phyloP scores from a whole-genome alignment of 1,139 yeast genomes.

The Protomyces inouyei region DNA sequence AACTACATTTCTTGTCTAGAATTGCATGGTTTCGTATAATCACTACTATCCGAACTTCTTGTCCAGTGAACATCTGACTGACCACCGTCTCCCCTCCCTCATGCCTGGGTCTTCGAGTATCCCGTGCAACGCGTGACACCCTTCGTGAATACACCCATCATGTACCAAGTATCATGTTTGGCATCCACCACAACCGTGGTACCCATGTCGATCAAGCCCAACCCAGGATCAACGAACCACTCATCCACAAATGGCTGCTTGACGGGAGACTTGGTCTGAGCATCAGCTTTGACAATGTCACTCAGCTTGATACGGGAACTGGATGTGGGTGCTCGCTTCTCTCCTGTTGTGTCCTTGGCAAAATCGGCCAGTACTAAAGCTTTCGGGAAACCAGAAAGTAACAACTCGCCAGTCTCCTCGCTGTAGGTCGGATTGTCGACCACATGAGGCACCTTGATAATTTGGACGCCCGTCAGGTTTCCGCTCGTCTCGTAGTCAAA shows the following conservation, averaged over 20 bases:
- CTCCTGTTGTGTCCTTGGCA: conserved; percentile 10
- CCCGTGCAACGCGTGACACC: conserved; percentile 20
- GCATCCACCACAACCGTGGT: conserved; percentile 22
- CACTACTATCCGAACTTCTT: too few relatives aligned
- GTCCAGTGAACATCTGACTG: too few relatives aligned
- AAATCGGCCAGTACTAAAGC: conserved; percentile 5
- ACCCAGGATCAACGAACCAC: conserved; percentile 14
- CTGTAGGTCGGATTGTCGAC: conserved; percentile 17
- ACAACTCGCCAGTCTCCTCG: conserved; percentile 15
- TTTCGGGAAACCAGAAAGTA: conserved; percentile 14
- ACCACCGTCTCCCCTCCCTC: too few relatives aligned
- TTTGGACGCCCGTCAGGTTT: conserved; percentile 7
- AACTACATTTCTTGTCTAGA: too few relatives aligned
- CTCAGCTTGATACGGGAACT: conserved; percentile 15
- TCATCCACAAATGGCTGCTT: conserved; percentile 18
- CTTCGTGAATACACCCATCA: conserved; percentile 8
- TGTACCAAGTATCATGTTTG: conserved; percentile 15
- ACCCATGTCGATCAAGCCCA: conserved; percentile 16
- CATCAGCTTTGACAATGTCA: conserved; percentile 5
- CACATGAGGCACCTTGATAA: conserved; percentile 6
- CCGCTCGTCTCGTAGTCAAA: conserved; percentile 5
- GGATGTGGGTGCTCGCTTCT: not conserved
- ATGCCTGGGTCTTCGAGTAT: conserved; percentile 6
- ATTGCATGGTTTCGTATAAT: too few relatives aligned
- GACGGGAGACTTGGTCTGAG: not conserved